Percentiles rank a stretch among this genome's conserved stretches.
Evolutionary conservation across 2,329 filamentous ascomycete species (phyloP).

Genomic region (Monilinia aucupariae): DNA sequence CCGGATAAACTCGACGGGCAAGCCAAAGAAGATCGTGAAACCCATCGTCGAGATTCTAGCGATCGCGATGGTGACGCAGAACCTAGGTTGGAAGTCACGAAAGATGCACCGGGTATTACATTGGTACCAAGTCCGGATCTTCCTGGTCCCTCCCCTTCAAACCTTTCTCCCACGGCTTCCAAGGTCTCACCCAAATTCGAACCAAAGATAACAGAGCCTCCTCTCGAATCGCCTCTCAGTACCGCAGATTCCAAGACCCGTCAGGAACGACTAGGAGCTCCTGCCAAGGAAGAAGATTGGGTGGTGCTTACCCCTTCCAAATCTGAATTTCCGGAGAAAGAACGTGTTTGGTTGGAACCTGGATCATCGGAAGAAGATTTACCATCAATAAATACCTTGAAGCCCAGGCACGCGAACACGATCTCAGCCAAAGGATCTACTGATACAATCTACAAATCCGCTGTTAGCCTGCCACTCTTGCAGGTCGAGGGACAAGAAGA

Average conservation of each 20-base stretch:
- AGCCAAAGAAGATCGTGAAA: slow-evolving; percentile 36
- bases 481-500: slow-evolving; percentile 43
- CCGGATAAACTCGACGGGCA: slow-evolving; percentile 23
- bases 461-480: slow-evolving; percentile 45
- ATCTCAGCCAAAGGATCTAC: slow-evolving; percentile 39
- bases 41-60: slow-evolving; percentile 49
- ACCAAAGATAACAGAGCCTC: slow-evolving; percentile 15
- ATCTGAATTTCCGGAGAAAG: slow-evolving; percentile 20
- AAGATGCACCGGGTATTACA: slow-evolving; percentile 17
- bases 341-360: slow-evolving; percentile 33
- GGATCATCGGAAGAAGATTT: slow-evolving; percentile 34
- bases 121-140: slow-evolving; percentile 16
- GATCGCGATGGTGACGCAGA: slow-evolving; percentile 44
- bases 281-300: slow-evolving; percentile 31
- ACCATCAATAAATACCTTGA: slow-evolving; percentile 16
- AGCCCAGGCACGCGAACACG: slow-evolving; percentile 36
- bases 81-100: slow-evolving; percentile 19
- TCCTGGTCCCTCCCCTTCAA: slow-evolving; percentile 22
- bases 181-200: slow-evolving; percentile 8
- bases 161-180: slow-evolving; percentile 22
- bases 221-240: slow-evolving; percentile 24
- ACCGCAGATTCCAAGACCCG: slow-evolving; percentile 20
- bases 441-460: slow-evolving; percentile 43
- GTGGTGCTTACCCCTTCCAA: slow-evolving; percentile 32
- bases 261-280: slow-evolving; percentile 18